phyloP scores from a whole-genome alignment of 352 stramenopile species.

The Chrysophaeum taylorii region DNA sequence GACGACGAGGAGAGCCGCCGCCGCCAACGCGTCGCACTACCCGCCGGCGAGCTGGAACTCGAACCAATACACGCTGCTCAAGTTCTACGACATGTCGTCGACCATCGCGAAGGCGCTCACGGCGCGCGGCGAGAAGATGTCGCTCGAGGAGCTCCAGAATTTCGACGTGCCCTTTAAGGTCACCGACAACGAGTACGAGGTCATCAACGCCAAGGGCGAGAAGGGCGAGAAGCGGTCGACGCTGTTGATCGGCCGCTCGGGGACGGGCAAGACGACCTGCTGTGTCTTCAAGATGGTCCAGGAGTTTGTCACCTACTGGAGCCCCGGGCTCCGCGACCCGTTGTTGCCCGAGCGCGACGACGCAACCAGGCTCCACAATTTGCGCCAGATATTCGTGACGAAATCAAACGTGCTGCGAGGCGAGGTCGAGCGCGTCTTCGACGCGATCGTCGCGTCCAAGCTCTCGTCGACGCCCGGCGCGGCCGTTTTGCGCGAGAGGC shows the following conservation, averaged over 20 bases:
- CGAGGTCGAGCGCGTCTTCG: constrained; percentile 3
- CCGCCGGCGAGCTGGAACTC: neutral
- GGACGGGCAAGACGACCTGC: constrained; percentile 7
- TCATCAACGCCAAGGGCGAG: neutral
- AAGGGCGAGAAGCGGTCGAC: no score
- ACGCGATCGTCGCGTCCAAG: neutral
- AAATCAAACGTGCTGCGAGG: neutral
- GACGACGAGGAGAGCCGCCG: neutral
- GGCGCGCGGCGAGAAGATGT: neutral
- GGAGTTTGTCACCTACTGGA: neutral
- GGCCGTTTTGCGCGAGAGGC: no score
- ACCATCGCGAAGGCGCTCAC: neutral
- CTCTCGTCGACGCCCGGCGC: neutral
- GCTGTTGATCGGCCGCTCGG: constrained; percentile 1
- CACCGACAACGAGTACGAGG: neutral
- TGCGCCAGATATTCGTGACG: constrained; percentile 5
- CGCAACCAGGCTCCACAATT: no score
- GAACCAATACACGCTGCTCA: constrained; percentile 4
- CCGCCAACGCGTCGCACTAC: neutral
- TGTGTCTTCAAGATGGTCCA: neutral
- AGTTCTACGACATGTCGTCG: neutral
- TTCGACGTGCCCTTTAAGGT: constrained; percentile 4
- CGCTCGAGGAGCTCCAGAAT: no score
- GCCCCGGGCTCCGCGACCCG: neutral
- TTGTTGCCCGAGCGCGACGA: neutral